Conservation (phyloP, 768 basidiomycete genomes). For the Baorangia bicolor region DNA sequence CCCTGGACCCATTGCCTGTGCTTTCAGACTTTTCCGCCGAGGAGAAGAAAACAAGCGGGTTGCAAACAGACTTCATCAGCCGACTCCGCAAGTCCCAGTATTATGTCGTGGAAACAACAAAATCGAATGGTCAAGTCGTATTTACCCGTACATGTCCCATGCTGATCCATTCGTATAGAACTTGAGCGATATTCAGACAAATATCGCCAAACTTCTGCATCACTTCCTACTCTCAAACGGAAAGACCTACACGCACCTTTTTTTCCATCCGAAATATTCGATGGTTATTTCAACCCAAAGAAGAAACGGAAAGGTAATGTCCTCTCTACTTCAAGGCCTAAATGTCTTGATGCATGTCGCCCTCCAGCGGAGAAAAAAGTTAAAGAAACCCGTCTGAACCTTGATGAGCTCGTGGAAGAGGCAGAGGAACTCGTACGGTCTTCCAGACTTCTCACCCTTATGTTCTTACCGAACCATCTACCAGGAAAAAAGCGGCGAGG, state of each 20-base stretch:
- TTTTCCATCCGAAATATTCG: slow-evolving; percentile 76
- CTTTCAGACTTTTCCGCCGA: slow-evolving; percentile 63
- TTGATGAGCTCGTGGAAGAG: slow-evolving; percentile 69
- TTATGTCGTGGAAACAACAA: slow-evolving; percentile 69
- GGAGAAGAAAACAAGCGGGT: slow-evolving; percentile 62
- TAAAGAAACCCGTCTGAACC: slow-evolving; percentile 47
- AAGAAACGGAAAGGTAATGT: slow-evolving; percentile 52
- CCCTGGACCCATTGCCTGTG: slow-evolving; percentile 62
- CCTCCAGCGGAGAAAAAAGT: slow-evolving; percentile 31
- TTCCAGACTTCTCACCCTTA: background rate
- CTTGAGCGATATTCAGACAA: slow-evolving; percentile 83
- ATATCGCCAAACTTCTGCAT: slow-evolving; percentile 60
- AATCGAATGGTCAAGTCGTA: slow-evolving; percentile 50
- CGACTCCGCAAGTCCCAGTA: slow-evolving; percentile 71
- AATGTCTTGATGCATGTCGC: background rate
- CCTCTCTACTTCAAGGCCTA: background rate
- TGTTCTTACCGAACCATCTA: background rate
- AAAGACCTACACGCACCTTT: slow-evolving; percentile 72
- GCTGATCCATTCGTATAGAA: slow-evolving; percentile 41
- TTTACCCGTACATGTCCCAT: background rate
- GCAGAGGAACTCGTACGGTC: slow-evolving; percentile 53
- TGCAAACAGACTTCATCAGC: slow-evolving; percentile 64
- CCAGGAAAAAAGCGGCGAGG: slow-evolving; percentile 71
- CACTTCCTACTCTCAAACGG: slow-evolving; percentile 66
- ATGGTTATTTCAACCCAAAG: slow-evolving; percentile 76